Conservation (phyloP, 352 stramenopile genomes). For the Halophytophthora batemanensis region DNA sequence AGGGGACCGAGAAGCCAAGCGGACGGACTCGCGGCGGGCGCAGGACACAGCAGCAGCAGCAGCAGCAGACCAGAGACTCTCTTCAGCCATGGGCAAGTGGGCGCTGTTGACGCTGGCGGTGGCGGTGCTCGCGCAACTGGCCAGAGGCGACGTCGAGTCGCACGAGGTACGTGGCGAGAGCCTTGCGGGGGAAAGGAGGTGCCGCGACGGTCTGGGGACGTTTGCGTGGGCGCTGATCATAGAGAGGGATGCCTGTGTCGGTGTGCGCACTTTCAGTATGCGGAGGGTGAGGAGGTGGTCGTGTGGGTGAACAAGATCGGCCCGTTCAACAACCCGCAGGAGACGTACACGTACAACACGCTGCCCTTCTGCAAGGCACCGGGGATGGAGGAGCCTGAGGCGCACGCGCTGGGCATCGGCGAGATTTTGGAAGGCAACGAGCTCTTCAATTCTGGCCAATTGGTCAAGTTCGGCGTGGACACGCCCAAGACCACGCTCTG, state of each 20-base stretch:
- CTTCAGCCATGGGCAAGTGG: constrained; percentile 20
- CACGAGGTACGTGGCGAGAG: constrained; percentile 38
- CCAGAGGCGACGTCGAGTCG: constrained; percentile 45
- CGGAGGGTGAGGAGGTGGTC: constrained; percentile 71
- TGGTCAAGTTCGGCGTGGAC: constrained; percentile 73
- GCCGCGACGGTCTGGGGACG: too few species aligned
- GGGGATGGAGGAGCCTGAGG: constrained; percentile 86
- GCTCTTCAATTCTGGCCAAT: constrained; percentile 91
- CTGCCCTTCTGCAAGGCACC: constrained; percentile 95
- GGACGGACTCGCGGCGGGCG: too few species aligned
- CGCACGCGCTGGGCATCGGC: constrained; percentile 89
- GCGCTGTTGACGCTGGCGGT: constrained; percentile 21
- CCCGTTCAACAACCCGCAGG: constrained; percentile 96
- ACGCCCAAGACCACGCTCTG: constrained; percentile 68
- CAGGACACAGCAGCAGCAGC: too few species aligned
- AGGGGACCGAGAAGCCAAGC: too few species aligned
- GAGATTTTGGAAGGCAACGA: constrained; percentile 95
- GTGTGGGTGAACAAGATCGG: constrained; percentile 98
- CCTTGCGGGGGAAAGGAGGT: neutral
- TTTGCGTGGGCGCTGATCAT: neutral
- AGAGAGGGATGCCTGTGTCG: neutral
- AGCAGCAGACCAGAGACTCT: neutral
- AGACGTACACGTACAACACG: constrained; percentile 99
- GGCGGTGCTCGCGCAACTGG: constrained; percentile 11
- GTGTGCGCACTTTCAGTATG: constrained; percentile 43